Conservation (phyloP, 1,139 yeast species). For the Petasospora fabianii region DNA sequence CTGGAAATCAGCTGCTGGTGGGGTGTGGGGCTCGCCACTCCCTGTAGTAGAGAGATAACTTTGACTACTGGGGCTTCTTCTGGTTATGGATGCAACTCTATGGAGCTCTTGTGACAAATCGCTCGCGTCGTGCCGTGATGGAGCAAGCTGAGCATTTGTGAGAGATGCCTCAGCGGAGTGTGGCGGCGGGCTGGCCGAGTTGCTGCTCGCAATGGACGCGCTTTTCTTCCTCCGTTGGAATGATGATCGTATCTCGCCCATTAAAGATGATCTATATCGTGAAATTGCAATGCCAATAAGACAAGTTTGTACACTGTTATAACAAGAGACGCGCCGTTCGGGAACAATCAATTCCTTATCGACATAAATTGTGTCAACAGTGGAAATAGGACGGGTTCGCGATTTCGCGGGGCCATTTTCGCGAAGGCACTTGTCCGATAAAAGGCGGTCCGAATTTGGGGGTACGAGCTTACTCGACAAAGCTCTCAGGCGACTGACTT, state of each 20-base stretch:
- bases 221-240: constrained; percentile 10
- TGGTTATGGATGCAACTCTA: not conserved
- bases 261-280: not conserved
- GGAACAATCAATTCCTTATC: no score
- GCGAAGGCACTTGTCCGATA: no score
- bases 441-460: not conserved
- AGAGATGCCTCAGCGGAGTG: constrained; percentile 1
- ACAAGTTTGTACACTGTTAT: not conserved
- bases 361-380: not conserved
- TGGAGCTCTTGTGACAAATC: no score
- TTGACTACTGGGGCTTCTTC: constrained; percentile 5
- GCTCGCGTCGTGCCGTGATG: not conserved
- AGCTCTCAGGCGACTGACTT: no score
- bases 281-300: not conserved
- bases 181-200: constrained; percentile 5
- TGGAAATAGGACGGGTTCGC: not conserved
- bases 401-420: no score
- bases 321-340: no score
- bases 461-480: not conserved
- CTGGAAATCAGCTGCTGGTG: constrained; percentile 2
- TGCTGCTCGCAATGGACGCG: constrained; percentile 4
- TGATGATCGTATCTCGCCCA: constrained; percentile 9
- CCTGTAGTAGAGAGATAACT: constrained; percentile 8
- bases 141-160: not conserved
- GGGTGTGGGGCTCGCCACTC: constrained; percentile 16